A percentile compares a stretch with the other conserved stretches of the same genome.
Evolutionary conservation across 805 yeast genomes (phyloP).

Genomic region (Ogataea haglerorum): DNA sequence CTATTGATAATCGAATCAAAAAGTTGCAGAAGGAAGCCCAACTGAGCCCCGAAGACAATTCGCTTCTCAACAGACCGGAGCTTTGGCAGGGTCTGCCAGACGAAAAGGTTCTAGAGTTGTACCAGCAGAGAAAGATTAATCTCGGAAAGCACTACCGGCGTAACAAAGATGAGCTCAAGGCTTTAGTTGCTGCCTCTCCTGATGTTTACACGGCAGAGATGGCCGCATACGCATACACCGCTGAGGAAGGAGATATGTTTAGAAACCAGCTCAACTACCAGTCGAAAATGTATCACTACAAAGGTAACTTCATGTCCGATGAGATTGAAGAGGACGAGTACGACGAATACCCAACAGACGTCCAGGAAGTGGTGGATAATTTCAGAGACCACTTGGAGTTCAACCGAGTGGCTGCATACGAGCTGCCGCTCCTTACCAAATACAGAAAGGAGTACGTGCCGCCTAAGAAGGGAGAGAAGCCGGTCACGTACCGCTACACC

Average conservation of each 20-base stretch:
- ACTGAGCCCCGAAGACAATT: constrained; percentile 19
- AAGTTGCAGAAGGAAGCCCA: constrained; percentile 14
- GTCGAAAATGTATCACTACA: constrained; percentile 38
- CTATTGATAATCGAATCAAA: constrained; percentile 15
- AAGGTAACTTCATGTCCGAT: constrained; percentile 31
- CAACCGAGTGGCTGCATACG: constrained; percentile 85
- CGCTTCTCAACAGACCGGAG: constrained; percentile 56
- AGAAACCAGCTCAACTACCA: constrained; percentile 41
- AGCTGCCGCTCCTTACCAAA: constrained; percentile 79
- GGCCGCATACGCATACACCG: constrained; percentile 33
- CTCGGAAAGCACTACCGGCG: constrained; percentile 50
- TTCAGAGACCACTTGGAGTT: constrained; percentile 74
- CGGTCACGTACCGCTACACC: constrained; percentile 67
- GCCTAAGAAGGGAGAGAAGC: constrained; percentile 40
- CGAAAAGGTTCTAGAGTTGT: constrained; percentile 57
- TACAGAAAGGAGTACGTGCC: constrained; percentile 67
- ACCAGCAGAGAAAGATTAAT: constrained; percentile 50
- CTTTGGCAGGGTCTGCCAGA: constrained; percentile 70
- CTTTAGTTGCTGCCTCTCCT: constrained; percentile 45
- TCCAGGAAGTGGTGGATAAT: constrained; percentile 67
- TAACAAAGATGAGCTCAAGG: constrained; percentile 51
- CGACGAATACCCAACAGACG: constrained; percentile 66
- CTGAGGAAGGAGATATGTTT: constrained; percentile 42
- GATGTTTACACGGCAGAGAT: constrained; percentile 27
- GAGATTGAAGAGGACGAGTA: constrained; percentile 42